phyloP scores from a whole-genome alignment of 441 rosid genomes.

The Populus hybrid region DNA sequence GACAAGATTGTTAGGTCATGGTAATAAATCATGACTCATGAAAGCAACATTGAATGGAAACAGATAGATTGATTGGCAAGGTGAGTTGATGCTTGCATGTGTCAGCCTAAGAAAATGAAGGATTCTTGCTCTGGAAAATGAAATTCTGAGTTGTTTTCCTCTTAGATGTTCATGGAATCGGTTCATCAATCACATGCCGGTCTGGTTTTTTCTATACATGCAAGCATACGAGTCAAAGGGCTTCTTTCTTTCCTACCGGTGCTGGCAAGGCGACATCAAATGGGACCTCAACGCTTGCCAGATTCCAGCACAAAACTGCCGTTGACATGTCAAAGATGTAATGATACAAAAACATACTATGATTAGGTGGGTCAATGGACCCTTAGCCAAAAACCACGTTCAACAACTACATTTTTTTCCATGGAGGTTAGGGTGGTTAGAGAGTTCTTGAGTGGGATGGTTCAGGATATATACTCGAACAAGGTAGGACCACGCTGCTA shows the following conservation, averaged over 20 bases:
- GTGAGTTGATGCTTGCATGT: background rate
- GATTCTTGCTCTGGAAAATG: background rate
- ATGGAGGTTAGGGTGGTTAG: background rate
- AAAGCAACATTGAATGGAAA: background rate
- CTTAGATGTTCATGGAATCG: background rate
- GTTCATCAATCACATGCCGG: background rate
- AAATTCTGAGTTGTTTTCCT: background rate
- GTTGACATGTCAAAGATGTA: constrained; percentile 3
- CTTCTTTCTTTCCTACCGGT: background rate
- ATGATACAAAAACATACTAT: background rate
- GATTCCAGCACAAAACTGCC: background rate
- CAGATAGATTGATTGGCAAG: background rate
- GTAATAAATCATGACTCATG: background rate
- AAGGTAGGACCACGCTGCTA: background rate
- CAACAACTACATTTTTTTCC: constrained; percentile 1
- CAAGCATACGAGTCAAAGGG: background rate
- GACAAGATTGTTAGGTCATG: constrained; percentile 1
- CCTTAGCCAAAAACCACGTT: constrained; percentile 2
- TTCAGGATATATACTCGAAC: background rate
- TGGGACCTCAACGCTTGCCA: background rate
- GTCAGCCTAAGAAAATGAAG: background rate
- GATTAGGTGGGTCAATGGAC: constrained; percentile 12
- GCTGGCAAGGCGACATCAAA: background rate
- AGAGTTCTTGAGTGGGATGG: background rate
- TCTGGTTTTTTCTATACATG: background rate